These are phyloP conservation scores for Lipomyces anomalus DNA, from an alignment of 805 yeast species.

Conservation along the genomic window DNA sequence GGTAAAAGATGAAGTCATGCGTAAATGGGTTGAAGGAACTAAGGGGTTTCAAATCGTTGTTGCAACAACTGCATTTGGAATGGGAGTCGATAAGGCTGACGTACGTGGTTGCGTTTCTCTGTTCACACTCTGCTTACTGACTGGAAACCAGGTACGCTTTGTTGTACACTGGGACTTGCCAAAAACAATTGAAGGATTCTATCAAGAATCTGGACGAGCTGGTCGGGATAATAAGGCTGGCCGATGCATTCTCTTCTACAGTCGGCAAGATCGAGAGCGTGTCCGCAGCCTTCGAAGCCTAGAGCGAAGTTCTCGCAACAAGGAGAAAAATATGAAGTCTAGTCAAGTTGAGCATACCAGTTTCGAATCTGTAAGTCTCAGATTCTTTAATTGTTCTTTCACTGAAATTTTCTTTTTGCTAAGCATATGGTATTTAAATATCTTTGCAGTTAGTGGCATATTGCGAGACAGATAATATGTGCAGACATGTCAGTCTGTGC, in stretches of 20 bases:
- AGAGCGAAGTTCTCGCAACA: too few species aligned
- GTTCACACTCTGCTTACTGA: too few species aligned
- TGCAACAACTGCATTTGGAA: slow-evolving; percentile 97
- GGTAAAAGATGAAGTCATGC: slow-evolving; percentile 67
- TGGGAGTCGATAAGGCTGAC: slow-evolving; percentile 97
- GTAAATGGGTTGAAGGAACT: slow-evolving; percentile 66
- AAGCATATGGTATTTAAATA: too few species aligned
- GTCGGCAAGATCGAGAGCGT: slow-evolving; percentile 35
- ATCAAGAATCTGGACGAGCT: slow-evolving; percentile 97
- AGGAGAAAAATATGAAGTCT: background rate
- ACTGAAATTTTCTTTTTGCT: too few species aligned
- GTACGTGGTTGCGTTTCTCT: too few species aligned
- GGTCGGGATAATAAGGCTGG: slow-evolving; percentile 88
- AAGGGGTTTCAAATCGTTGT: slow-evolving; percentile 62
- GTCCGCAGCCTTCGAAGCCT: background rate
- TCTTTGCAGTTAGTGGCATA: background rate
- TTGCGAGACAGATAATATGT: background rate
- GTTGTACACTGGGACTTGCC: slow-evolving; percentile 86
- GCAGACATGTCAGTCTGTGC: background rate
- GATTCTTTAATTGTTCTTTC: too few species aligned
- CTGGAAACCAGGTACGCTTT: too few species aligned
- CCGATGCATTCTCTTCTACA: slow-evolving; percentile 74
- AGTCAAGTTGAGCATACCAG: background rate
- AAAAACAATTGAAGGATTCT: slow-evolving; percentile 85
- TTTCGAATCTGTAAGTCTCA: background rate